Percentiles rank a stretch among this genome's conserved stretches.
Evolutionary conservation across 2,329 filamentous ascomycete genomes (phyloP).

Genomic region (Tolypocladium pustulatum): DNA sequence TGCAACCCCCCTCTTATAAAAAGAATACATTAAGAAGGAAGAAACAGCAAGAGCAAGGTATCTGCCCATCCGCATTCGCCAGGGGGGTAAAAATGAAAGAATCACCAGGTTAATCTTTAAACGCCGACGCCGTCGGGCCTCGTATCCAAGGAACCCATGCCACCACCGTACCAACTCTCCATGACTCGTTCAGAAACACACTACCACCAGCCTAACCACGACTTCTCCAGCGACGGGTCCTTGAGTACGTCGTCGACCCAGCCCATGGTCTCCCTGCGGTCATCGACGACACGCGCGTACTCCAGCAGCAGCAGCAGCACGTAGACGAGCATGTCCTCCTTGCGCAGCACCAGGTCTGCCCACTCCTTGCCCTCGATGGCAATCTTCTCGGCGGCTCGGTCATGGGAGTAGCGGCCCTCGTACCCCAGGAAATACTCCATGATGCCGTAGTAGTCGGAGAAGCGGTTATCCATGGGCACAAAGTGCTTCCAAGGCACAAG

Average conservation of each 20-base stretch:
- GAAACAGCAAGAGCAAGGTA: background rate
- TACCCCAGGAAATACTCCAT: conserved; percentile 66
- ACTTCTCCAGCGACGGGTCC: conserved; percentile 19
- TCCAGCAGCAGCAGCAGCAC: conserved; percentile 53
- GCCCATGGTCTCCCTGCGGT: conserved; percentile 40
- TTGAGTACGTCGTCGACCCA: conserved; percentile 40
- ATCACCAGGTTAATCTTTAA: background rate
- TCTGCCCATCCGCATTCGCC: background rate
- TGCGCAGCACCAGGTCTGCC: conserved; percentile 57
- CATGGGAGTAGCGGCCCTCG: conserved; percentile 32
- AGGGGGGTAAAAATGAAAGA: background rate
- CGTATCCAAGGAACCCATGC: background rate
- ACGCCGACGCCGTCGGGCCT: conserved; percentile 1
- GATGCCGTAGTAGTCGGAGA: conserved; percentile 60
- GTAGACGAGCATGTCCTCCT: conserved; percentile 67
- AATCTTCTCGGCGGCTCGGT: conserved; percentile 51
- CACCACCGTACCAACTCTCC: background rate
- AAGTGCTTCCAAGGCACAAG: conserved; percentile 72
- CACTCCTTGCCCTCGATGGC: conserved; percentile 55
- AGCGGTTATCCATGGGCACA: conserved; percentile 68
- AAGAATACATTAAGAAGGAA: background rate
- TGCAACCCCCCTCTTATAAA: background rate
- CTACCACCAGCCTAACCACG: conserved; percentile 17
- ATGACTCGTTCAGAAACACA: background rate
- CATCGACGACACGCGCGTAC: conserved; percentile 46